phyloP scores from a whole-genome alignment of 2,329 filamentous ascomycete species.

The Pseudogymnoascus sp. region DNA sequence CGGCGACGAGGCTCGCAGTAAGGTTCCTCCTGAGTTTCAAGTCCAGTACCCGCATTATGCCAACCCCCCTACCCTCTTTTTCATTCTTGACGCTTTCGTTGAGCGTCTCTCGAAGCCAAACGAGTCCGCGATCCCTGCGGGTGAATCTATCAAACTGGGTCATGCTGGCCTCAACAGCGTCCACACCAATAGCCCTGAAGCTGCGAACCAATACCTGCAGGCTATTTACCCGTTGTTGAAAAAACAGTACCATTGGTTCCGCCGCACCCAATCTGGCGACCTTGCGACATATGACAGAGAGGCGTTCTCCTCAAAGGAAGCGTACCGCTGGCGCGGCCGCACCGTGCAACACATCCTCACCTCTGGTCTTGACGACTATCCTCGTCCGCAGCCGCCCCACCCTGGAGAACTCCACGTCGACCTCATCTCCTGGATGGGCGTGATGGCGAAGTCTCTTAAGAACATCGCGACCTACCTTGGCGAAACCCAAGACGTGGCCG shows the following conservation, averaged over 20 bases:
- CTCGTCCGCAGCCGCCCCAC: slow-evolving; percentile 84
- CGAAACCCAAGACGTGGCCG: slow-evolving; percentile 65
- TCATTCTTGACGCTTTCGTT: slow-evolving; percentile 77
- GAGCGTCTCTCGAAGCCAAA: slow-evolving; percentile 57
- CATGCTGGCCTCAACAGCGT: slow-evolving; percentile 50
- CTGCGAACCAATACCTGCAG: slow-evolving; percentile 64
- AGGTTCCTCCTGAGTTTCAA: slow-evolving; percentile 88
- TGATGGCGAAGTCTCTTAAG: slow-evolving; percentile 82
- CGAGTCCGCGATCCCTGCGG: slow-evolving; percentile 39
- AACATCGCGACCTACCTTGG: slow-evolving; percentile 72
- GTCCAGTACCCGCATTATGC: slow-evolving; percentile 95
- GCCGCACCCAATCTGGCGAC: slow-evolving; percentile 81
- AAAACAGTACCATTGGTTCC: slow-evolving; percentile 91
- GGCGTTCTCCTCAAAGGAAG: slow-evolving; percentile 83
- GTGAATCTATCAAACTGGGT: slow-evolving; percentile 38
- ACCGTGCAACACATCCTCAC: slow-evolving; percentile 82
- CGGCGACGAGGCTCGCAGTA: slow-evolving; percentile 83
- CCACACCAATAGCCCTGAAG: slow-evolving; percentile 59
- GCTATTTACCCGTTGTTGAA: slow-evolving; percentile 80
- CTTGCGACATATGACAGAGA: slow-evolving; percentile 86
- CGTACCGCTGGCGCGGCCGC: slow-evolving; percentile 89
- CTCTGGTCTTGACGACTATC: slow-evolving; percentile 93
- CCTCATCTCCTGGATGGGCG: slow-evolving; percentile 92
- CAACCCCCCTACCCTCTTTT: slow-evolving; percentile 90
- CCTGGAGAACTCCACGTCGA: slow-evolving; percentile 94